Conservation (phyloP, 1,139 yeast species). For the Petasospora rhodanensis region DNA sequence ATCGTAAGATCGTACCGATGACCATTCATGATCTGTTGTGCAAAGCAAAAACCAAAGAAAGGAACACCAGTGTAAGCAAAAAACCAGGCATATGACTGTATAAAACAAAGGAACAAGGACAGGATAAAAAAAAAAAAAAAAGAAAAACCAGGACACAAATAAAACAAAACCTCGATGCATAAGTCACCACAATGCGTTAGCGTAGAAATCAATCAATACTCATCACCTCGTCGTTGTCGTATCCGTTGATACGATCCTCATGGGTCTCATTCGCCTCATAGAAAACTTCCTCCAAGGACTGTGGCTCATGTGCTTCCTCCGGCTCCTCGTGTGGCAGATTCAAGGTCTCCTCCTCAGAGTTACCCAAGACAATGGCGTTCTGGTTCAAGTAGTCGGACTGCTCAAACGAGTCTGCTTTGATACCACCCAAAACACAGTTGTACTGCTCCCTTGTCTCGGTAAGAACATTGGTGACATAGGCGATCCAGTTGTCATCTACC, state of each 20-base stretch:
- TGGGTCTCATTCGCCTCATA: slow-evolving; percentile 3
- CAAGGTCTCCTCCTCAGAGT: slow-evolving; percentile 25
- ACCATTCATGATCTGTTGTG: no score
- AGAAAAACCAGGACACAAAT: neutral
- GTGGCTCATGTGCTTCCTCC: slow-evolving; percentile 15
- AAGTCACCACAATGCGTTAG: no score
- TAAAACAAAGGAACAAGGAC: neutral
- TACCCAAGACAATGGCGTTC: slow-evolving; percentile 26
- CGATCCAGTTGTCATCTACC: slow-evolving; percentile 66
- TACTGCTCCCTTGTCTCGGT: slow-evolving; percentile 90
- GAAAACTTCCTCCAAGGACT: slow-evolving; percentile 6
- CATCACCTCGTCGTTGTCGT: slow-evolving; percentile 15
- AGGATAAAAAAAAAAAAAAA: neutral
- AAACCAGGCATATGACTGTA: neutral
- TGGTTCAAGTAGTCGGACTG: slow-evolving; percentile 21
- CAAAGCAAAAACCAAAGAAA: slow-evolving; percentile 1
- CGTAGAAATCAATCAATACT: slow-evolving; percentile 2
- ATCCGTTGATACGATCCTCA: no score
- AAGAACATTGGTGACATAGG: slow-evolving; percentile 77
- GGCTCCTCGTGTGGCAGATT: slow-evolving; percentile 10
- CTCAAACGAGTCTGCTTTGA: slow-evolving; percentile 21
- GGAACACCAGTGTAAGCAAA: no score
- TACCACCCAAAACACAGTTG: slow-evolving; percentile 88
- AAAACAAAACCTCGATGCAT: neutral
- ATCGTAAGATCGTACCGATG: no score